Evolutionary conservation across 106 monocot species (phyloP).

Genomic region (Dendrobium huoshanense): DNA sequence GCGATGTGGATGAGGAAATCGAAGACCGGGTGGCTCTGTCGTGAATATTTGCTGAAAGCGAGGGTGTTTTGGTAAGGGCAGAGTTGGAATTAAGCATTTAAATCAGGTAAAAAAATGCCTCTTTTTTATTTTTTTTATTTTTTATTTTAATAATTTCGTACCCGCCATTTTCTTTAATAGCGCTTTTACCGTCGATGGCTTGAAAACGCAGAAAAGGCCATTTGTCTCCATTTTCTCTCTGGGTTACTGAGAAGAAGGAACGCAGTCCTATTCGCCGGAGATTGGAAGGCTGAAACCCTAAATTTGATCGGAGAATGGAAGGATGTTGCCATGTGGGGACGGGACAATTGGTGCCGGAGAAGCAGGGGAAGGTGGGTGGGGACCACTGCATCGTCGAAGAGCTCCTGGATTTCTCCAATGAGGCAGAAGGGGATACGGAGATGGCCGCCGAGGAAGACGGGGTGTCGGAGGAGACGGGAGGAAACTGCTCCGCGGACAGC

Average conservation of each 20-base stretch:
- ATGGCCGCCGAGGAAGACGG: background rate
- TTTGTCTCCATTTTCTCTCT: background rate
- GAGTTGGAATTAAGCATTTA: background rate
- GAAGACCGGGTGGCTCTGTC: too few species aligned
- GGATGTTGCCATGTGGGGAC: slow-evolving; percentile 14
- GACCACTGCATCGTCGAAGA: slow-evolving; percentile 56
- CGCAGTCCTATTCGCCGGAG: background rate
- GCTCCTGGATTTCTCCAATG: slow-evolving; percentile 43
- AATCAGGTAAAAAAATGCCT: background rate
- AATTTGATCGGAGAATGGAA: slow-evolving; percentile 24
- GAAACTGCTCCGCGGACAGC: slow-evolving; percentile 33
- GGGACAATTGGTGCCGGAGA: slow-evolving; percentile 13
- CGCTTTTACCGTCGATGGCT: too few species aligned
- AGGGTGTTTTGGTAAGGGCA: background rate
- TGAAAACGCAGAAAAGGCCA: background rate
- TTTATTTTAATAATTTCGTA: background rate
- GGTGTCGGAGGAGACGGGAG: background rate
- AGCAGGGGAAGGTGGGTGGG: slow-evolving; percentile 17
- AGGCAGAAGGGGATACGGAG: slow-evolving; percentile 12
- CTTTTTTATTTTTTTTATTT: too few species aligned
- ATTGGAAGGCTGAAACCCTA: background rate
- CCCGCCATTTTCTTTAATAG: background rate
- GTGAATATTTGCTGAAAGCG: background rate
- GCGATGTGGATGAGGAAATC: background rate
- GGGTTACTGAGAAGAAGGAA: background rate